Percentiles rank a stretch among this genome's conserved stretches.
These are phyloP conservation scores for Adansonia madagascariensis DNA, from an alignment of 441 rosid genomes.

Conservation along the genomic window DNA sequence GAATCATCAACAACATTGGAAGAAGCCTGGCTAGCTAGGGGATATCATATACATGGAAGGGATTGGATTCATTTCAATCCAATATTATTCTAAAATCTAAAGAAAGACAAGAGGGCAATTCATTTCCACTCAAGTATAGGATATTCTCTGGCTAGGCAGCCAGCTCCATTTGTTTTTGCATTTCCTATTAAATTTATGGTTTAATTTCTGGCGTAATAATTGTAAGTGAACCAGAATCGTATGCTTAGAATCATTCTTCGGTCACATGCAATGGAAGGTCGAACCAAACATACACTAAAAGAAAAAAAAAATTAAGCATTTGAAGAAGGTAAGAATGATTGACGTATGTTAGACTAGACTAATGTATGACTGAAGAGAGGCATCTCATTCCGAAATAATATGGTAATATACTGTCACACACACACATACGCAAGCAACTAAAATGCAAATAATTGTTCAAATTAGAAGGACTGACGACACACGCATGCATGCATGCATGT, in stretches of 20 bases:
- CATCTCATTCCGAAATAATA: conserved; percentile 31
- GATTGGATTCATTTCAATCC: conserved; percentile 13
- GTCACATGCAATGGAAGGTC: conserved; percentile 28
- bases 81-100: conserved; percentile 1
- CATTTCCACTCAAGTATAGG: conserved; percentile 2
- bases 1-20: neutral
- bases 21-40: too few species aligned
- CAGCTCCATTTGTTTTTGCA: neutral
- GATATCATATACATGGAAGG: neutral
- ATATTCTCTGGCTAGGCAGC: conserved; percentile 24
- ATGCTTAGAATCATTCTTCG: conserved; percentile 34
- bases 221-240: conserved; percentile 29
- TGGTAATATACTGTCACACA: too few species aligned
- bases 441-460: too few species aligned
- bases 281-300: conserved; percentile 21
- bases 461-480: neutral
- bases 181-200: neutral
- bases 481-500: neutral
- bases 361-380: conserved; percentile 32
- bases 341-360: neutral
- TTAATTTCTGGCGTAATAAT: neutral
- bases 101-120: conserved; percentile 22
- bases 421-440: neutral
- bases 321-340: neutral
- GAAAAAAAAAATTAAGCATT: neutral